Conservation (phyloP, 2,329 filamentous ascomycete genomes). For the Beauveria sp. region DNA sequence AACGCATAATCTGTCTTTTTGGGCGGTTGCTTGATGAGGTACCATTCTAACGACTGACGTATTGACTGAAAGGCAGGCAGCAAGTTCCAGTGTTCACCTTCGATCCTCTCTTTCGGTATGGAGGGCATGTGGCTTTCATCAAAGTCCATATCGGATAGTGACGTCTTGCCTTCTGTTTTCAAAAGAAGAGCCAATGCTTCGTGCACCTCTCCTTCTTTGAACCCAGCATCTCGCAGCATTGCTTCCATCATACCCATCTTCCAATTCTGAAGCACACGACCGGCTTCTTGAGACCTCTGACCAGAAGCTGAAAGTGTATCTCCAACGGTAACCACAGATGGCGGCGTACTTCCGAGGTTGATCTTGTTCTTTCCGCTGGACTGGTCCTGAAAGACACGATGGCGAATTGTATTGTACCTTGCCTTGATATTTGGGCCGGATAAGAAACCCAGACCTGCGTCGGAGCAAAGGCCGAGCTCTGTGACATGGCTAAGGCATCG, state of each 20-base stretch:
- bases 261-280: constrained; percentile 21
- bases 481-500: constrained; percentile 45
- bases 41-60: too few relatives aligned
- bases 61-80: not conserved
- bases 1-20: constrained; percentile 26
- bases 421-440: constrained; percentile 50
- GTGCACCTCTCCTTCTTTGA: constrained; percentile 20
- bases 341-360: constrained; percentile 2
- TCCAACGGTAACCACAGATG: not conserved
- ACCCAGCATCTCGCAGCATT: constrained; percentile 32
- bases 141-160: constrained; percentile 23
- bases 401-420: constrained; percentile 31
- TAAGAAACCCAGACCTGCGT: constrained; percentile 62
- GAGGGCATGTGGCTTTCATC: constrained; percentile 22
- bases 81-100: not conserved
- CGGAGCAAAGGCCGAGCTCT: constrained; percentile 60
- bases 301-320: constrained; percentile 10
- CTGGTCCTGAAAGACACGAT: constrained; percentile 28
- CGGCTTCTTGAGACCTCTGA: not conserved
- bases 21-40: not conserved
- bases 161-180: constrained; percentile 24
- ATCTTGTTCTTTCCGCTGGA: constrained; percentile 18
- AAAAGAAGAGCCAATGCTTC: constrained; percentile 29
- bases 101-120: not conserved
- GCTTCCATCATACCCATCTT: constrained; percentile 26